Evolutionary conservation across 257 asterid species (phyloP), one percentile per base, ranked within the genome.

Genomic region (Linaria vulgaris): DNA sequence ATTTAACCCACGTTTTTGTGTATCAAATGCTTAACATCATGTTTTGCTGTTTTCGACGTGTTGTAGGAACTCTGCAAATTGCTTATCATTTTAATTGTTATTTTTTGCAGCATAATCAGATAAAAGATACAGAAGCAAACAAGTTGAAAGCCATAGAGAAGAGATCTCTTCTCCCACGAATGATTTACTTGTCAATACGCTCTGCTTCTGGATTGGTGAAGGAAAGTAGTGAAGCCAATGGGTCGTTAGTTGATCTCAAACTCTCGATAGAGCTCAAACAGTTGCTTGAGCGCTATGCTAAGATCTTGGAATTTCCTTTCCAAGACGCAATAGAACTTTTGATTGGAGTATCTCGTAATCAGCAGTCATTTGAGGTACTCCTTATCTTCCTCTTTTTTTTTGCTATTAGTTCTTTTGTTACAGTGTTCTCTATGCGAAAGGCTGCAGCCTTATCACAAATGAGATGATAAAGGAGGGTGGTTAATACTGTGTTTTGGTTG

Each of bases 91-190:
- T 21, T 41, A 22, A 27, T 58, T 41, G 27, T 61, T 69, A 31
- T 61, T 52, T 57, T 61, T 59, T 67, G 78, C 76, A 77, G 86
- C 72, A 64, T 66, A 69, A 73, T 68, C 87, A 84, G 80, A 80
- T 83, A 66, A 79, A 85, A 72, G 74, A 73, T 53, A 65, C 83
- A 20, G 87, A 90, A 73, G 79, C 56, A 39, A 85, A 64, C 73
- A 69, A 65, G 51, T 44, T 83, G 53, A 85, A 73, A 73, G 76
- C 77, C 48, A 60, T 94, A 22, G 92, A 87, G 70, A 94, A 90
- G 89, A 84, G 97, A 64, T 87, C 96, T 72, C 92, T 94, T 71
- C 77, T 94, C 67, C 99, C 97, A 7, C 80, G 96, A 69, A 78
- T 90, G 88, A 78, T 94, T 64, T 83, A 85, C 80, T 78, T 94